These are phyloP conservation scores for Schwanniomyces pseudopolymorphus DNA, from an alignment of 805 yeast genomes.

Conservation along the genomic window DNA sequence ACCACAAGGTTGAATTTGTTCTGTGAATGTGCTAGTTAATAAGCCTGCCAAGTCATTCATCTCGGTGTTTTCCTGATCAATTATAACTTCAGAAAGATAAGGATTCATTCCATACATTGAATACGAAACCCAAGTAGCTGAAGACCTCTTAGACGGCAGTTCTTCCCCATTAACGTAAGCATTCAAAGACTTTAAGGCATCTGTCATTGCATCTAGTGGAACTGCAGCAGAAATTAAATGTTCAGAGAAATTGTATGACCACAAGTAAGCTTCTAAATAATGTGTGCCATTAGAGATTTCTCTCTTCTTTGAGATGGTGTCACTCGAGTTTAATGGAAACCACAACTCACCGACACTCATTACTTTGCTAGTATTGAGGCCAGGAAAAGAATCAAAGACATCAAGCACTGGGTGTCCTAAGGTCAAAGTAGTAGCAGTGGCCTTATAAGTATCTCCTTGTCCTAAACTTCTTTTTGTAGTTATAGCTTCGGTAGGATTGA, in stretches of 20 bases:
- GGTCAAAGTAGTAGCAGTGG: background rate
- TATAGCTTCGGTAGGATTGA: background rate
- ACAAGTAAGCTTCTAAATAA: background rate
- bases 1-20: background rate
- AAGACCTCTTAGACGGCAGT: background rate
- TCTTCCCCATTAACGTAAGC: background rate
- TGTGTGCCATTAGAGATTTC: background rate
- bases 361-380: background rate
- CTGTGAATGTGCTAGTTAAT: background rate
- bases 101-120: constrained; percentile 1
- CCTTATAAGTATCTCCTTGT: background rate
- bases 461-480: background rate
- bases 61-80: background rate
- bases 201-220: background rate
- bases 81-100: background rate
- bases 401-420: background rate
- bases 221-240: background rate
- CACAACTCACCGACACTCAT: background rate
- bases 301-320: background rate
- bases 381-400: background rate
- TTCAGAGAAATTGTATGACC: background rate
- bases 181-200: background rate
- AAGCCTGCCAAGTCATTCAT: background rate
- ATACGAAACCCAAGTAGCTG: background rate
- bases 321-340: background rate